Base-by-base conservation (phyloP, 2,329 filamentous ascomycete species). In the Hypoxylon sp. region DNA sequence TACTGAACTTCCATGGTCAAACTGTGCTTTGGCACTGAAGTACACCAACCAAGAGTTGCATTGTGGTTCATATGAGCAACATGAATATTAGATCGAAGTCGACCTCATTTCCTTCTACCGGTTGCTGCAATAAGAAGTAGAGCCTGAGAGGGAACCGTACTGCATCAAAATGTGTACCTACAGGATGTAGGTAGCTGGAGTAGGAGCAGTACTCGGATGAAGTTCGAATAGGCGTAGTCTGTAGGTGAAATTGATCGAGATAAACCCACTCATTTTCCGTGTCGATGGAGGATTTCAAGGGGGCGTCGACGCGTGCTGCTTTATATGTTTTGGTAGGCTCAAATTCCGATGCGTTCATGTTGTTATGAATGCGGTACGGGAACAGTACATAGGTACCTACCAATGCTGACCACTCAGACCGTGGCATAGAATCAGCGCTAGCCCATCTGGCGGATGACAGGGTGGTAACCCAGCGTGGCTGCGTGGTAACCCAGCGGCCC, bases 401-500 rank as follows among this genome's bases (percentile, higher is more conserved):
- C n/a, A n/a, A n/a, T n/a, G n/a, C n/a, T n/a, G n/a, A n/a, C n/a
- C n/a, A n/a, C n/a, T 11, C 4, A 9, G 24, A 26, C 21, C 8
- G 38, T 24, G 20, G 3, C 10, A 24, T 15, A 42, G 21, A 24
- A 42, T 23, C 13, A 15, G 38, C 38, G 21, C 38, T 26, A 26
- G 9, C 21, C 15, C 3, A 26, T 42, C 21, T 21, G 20, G 38
- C 42, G 65, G 60, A 45, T 13, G 29, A 20, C 33, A 31, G 15
- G 60, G 45, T 13, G 29, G 29, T 46, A 31, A 18, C 27, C 31
- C n/a, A n/a, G 24, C 27, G n/a, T 18, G 35, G 35, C 18, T 10
- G 8, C 21, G 21, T 42, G 26, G 21, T 42, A 42, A n/a, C 21
- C 8, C 18, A 56, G 42, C 49, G 58, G 62, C 67, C 60, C 64